Evolutionary conservation across 345 rosid genomes (phyloP).

Genomic region (Euclidium syriacum): DNA sequence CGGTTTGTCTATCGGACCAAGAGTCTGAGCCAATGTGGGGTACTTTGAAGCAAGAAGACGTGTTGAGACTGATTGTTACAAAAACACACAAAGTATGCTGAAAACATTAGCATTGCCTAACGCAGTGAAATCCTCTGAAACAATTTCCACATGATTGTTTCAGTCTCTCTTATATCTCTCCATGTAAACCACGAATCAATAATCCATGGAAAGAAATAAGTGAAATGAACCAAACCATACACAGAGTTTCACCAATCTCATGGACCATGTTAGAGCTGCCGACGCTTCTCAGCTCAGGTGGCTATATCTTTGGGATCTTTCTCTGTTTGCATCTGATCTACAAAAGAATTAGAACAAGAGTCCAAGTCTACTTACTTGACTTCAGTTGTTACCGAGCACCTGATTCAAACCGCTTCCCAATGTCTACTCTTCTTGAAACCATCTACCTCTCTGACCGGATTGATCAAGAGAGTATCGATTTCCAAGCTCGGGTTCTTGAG

Average conservation of each 20-base stretch:
- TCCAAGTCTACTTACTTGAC: conserved; percentile 44
- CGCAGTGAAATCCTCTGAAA: conserved; percentile 31
- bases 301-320: not conserved
- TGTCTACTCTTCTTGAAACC: conserved; percentile 43
- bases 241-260: conserved; percentile 3
- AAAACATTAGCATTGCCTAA: not conserved
- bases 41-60: conserved; percentile 18
- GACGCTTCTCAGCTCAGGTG: conserved; percentile 9
- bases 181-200: not conserved
- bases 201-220: not conserved
- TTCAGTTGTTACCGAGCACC: conserved; percentile 55
- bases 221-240: conserved; percentile 21
- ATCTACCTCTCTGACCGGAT: conserved; percentile 36
- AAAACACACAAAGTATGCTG: conserved; percentile 20
- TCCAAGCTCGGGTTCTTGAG: conserved; percentile 44
- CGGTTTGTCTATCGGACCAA: no score
- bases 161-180: conserved; percentile 7
- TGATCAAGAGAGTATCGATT: conserved; percentile 43
- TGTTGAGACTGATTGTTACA: conserved; percentile 11
- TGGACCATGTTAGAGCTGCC: conserved; percentile 18
- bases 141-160: conserved; percentile 27
- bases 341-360: conserved; percentile 25
- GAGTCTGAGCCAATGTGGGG: no score
- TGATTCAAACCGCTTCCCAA: conserved; percentile 41
- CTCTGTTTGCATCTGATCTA: conserved; percentile 15